These are phyloP conservation scores for Ophiostoma himal-ulmi DNA, from an alignment of 2,329 filamentous ascomycete species.

Conservation along the genomic window DNA sequence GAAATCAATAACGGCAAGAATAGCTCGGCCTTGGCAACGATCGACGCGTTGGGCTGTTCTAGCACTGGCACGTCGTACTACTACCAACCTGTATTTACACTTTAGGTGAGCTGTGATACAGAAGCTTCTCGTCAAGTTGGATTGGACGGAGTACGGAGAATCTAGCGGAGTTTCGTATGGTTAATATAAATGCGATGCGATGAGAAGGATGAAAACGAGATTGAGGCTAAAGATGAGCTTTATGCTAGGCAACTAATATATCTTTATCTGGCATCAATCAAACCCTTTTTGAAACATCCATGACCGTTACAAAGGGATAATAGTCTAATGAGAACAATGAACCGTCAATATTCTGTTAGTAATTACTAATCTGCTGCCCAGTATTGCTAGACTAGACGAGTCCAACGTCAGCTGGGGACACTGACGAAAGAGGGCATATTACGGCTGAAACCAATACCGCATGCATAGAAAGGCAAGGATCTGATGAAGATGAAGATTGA, in stretches of 20 bases:
- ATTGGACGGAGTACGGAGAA: background rate
- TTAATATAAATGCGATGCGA: background rate
- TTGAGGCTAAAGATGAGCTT: background rate
- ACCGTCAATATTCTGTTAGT: background rate
- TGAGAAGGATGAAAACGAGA: too few species aligned
- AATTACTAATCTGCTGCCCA: background rate
- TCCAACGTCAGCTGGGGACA: background rate
- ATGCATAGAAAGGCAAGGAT: background rate
- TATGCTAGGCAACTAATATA: background rate
- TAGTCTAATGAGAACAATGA: background rate
- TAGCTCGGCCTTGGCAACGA: conserved; percentile 1
- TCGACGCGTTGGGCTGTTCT: background rate
- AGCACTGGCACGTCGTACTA: background rate
- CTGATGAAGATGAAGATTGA: background rate
- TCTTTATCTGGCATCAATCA: too few species aligned
- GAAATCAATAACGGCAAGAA: background rate
- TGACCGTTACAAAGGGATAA: too few species aligned
- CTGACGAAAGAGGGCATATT: background rate
- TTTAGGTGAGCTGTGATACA: too few species aligned
- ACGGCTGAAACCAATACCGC: background rate
- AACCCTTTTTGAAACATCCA: too few species aligned
- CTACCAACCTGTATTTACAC: background rate
- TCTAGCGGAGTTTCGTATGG: background rate
- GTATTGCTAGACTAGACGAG: background rate
- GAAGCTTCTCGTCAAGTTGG: background rate